These are phyloP conservation scores for Avena atlantica DNA, from an alignment of 176 grass and related monocot genomes.

Conservation along the genomic window DNA sequence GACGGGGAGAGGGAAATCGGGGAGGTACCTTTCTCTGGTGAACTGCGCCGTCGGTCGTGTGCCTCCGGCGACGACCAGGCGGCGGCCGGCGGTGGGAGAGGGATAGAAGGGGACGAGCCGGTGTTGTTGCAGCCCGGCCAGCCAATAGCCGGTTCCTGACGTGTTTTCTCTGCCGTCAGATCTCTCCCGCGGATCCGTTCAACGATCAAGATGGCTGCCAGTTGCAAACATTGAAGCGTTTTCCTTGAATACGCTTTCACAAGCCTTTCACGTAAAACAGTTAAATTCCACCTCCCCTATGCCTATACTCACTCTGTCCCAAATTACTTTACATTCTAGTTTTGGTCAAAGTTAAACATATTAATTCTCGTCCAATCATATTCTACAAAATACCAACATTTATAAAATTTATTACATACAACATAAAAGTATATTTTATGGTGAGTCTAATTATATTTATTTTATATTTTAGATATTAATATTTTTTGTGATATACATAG, in stretches of 20 bases:
- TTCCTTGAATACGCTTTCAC: background rate
- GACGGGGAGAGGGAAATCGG: background rate
- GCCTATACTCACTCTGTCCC: too few species aligned
- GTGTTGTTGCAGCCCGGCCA: background rate
- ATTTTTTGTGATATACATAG: too few species aligned
- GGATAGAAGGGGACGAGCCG: background rate
- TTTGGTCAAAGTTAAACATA: too few species aligned
- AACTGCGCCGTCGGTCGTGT: background rate
- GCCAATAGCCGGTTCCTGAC: background rate
- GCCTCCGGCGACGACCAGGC: slow-evolving; percentile 15
- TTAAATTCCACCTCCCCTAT: too few species aligned
- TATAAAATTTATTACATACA: too few species aligned
- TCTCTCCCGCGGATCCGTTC: background rate
- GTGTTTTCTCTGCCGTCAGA: background rate
- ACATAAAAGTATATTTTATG: too few species aligned
- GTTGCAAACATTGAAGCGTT: background rate
- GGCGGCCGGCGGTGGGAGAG: background rate
- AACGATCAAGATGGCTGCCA: background rate
- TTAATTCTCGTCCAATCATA: too few species aligned
- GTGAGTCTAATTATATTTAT: too few species aligned
- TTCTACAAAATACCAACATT: too few species aligned
- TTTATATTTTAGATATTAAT: too few species aligned
- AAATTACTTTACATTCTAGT: too few species aligned
- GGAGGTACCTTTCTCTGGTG: background rate
- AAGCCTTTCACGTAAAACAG: background rate